Base-by-base conservation (phyloP, 1,139 yeast species). In the Saccharomycopsis crataegensis region DNA sequence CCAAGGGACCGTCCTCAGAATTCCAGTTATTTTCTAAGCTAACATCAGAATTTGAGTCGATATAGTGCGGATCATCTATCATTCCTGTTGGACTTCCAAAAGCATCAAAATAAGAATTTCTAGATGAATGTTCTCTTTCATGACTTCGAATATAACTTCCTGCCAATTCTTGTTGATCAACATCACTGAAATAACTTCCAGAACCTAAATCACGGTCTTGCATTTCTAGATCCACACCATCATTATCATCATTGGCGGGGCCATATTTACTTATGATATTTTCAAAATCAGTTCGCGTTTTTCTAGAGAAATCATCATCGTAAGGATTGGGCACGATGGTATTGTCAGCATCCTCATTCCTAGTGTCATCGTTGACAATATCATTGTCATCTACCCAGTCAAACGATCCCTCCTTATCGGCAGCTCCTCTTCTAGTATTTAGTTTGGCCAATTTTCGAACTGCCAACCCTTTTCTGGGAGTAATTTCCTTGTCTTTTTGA, bases 401-500 rank as follows among this genome's bases (percentile, higher is more conserved):
- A 11, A 36, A 36, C n/a, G 40, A 36, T 36, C 3, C 40, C 40
- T 36, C 5, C n/a, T n/a, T 36, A 3, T 11, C 11, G 5, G 40
- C n/a, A 3, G n/a, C n/a, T 36, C 3, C 5, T 36, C n/a, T 11
- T 2, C 5, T 11, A 11, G n/a, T 36, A 36, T 11, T 36, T 36
- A 36, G 4, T 22, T 22, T 22, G 28, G 28, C 28, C 28, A 22
- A n/a, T n/a, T 36, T 36, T 43, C 52, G 49, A 1, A 52, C 43
- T 2, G 57, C 57, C 31, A 55, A 38, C 6, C 57, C 57, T 44
- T 50, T 55, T 49, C 56, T 45, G 1, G 44, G 43, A 17, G 12
- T 36, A 7, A n/a, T 12, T 17, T 34, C 48, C 8, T 32, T 32
- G 11, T 11, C 16, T 31, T 32, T 32, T 36, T 43, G 14, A 16